Evolutionary conservation across 106 monocot genomes (phyloP).

Genomic region (Gastrodia elata): DNA sequence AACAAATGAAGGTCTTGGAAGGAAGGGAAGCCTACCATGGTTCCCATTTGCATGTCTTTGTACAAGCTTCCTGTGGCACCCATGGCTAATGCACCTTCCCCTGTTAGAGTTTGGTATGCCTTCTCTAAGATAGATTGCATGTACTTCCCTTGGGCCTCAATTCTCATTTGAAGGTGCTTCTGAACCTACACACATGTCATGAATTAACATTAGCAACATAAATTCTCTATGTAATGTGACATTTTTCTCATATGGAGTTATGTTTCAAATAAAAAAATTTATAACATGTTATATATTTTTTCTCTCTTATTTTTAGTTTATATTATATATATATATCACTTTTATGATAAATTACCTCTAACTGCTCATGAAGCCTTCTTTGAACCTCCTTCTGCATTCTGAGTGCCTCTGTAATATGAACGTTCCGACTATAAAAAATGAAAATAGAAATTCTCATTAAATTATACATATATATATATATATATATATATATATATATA

Average conservation of each 20-base stretch:
- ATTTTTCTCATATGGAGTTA: too few species aligned
- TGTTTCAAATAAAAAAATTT: too few species aligned
- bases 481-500: too few species aligned
- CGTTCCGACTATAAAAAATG: slow-evolving; percentile 38
- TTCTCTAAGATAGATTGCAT: slow-evolving; percentile 81
- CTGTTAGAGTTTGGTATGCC: slow-evolving; percentile 50
- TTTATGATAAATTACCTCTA: slow-evolving; percentile 40
- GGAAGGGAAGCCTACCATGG: slow-evolving; percentile 55
- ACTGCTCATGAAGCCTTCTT: slow-evolving; percentile 72
- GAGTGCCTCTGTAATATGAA: slow-evolving; percentile 57
- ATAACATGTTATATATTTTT: neutral
- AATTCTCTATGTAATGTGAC: too few species aligned
- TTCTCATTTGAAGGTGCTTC: slow-evolving; percentile 74
- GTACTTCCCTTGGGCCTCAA: slow-evolving; percentile 85
- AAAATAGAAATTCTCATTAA: neutral
- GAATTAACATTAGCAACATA: neutral
- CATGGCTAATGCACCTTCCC: slow-evolving; percentile 30
- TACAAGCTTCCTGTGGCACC: slow-evolving; percentile 25
- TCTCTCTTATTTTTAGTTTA: neutral
- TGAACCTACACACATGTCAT: slow-evolving; percentile 38
- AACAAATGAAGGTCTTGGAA: slow-evolving; percentile 71
- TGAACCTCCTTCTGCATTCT: slow-evolving; percentile 90
- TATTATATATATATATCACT: neutral
- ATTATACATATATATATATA: neutral
- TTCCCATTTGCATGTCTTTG: slow-evolving; percentile 4